Percentiles rank a stretch among this genome's conserved stretches.
Evolutionary conservation across 345 rosid species (phyloP).

Genomic region (Gossypium turneri): DNA sequence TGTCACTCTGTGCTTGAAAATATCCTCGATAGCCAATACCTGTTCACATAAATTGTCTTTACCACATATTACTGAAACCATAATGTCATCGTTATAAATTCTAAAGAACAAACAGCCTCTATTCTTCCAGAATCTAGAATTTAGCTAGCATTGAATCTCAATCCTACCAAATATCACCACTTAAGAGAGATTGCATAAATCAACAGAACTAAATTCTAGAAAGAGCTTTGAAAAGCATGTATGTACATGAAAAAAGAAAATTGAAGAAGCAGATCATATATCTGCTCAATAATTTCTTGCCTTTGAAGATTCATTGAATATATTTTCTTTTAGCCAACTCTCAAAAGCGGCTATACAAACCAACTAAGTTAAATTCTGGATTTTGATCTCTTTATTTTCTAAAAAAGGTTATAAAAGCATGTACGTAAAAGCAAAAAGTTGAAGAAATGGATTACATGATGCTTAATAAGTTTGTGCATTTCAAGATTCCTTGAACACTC

Average conservation of each 20-base stretch:
- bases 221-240: background rate
- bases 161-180: background rate
- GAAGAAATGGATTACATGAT: background rate
- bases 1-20: conserved; percentile 84
- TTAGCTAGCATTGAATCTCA: background rate
- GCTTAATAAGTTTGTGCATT: conserved; percentile 56
- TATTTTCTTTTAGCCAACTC: conserved; percentile 51
- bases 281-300: conserved; percentile 94
- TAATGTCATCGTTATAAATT: background rate
- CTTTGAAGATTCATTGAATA: conserved; percentile 77
- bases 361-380: background rate
- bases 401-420: background rate
- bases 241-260: background rate
- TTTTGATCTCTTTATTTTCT: too few species aligned
- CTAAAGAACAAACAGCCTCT: background rate
- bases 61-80: conserved; percentile 7
- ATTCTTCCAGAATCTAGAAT: background rate
- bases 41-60: conserved; percentile 23
- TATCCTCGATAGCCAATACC: conserved; percentile 90
- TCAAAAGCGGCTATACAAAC: background rate
- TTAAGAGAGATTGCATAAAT: background rate
- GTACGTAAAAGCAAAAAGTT: background rate
- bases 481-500: conserved; percentile 90
- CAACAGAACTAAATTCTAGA: background rate
- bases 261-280: conserved; percentile 12